Conservation (phyloP, 2,329 filamentous ascomycete species). For the Ambrosiella beaveri region DNA sequence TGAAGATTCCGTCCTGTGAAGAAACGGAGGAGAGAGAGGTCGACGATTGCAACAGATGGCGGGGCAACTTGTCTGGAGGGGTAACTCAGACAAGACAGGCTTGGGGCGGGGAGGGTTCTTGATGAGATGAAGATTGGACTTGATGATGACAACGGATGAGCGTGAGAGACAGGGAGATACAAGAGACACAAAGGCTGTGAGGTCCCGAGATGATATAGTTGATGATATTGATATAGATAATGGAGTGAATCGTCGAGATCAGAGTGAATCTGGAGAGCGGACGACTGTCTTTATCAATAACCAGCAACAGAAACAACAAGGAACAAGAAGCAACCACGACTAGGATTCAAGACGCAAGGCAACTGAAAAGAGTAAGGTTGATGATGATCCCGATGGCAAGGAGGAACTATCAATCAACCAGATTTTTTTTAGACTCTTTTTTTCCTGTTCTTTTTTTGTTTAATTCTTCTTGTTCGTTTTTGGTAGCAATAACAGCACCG, state of each 20-base stretch:
- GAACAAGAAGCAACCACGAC: neutral
- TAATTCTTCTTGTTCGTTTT: neutral
- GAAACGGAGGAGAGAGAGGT: constrained; percentile 5
- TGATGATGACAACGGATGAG: neutral
- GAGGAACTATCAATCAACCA: neutral
- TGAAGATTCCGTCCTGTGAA: neutral
- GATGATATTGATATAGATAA: neutral
- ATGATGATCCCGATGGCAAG: neutral
- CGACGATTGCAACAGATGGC: neutral
- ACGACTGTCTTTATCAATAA: neutral
- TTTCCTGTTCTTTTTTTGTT: neutral
- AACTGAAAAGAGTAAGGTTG: neutral
- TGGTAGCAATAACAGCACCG: neutral
- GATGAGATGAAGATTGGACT: neutral
- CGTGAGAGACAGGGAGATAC: no score
- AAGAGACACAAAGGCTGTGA: no score
- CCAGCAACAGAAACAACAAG: neutral
- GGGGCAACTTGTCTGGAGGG: neutral
- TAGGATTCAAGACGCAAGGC: neutral
- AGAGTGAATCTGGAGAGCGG: neutral
- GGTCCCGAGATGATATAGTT: no score
- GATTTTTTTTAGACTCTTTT: neutral
- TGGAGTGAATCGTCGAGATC: neutral
- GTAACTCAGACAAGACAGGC: neutral
- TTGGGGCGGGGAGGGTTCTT: neutral